A percentile compares a stretch with the other conserved stretches of the same genome.
Conservation (phyloP, 768 basidiomycete genomes). For the Panus rudis region DNA sequence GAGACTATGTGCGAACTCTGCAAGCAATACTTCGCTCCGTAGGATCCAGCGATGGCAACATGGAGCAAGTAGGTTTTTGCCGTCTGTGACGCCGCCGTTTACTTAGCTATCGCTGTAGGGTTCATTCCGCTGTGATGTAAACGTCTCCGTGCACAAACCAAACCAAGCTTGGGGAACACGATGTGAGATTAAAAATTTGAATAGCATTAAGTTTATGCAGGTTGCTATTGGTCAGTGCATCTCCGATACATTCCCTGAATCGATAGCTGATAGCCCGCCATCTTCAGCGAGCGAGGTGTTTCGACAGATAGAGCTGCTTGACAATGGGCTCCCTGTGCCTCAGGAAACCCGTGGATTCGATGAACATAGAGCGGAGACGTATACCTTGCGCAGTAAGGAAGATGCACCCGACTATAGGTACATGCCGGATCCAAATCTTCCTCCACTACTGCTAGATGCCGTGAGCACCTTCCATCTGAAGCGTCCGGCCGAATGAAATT, state of each 20-base stretch:
- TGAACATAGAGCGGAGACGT: conserved; percentile 75
- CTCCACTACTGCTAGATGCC: conserved; percentile 54
- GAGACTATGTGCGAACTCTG: conserved; percentile 74
- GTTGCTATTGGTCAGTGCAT: conserved; percentile 68
- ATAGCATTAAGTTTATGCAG: conserved; percentile 80
- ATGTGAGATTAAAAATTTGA: conserved; percentile 96
- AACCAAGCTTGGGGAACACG: conserved; percentile 68
- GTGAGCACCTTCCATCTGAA: conserved; percentile 4
- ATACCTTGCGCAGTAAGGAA: conserved; percentile 80
- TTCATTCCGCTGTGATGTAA: conserved; percentile 91
- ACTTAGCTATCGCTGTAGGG: conserved; percentile 46
- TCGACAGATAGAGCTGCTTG: conserved; percentile 63
- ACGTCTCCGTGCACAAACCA: conserved; percentile 77
- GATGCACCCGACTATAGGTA: conserved; percentile 95
- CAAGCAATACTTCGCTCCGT: conserved; percentile 77
- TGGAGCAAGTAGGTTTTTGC: conserved; percentile 74
- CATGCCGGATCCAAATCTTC: conserved; percentile 96
- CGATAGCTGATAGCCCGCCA: conserved; percentile 43
- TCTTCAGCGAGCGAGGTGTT: conserved; percentile 44
- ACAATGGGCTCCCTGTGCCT: conserved; percentile 34
- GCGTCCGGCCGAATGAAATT: no score
- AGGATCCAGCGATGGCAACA: conserved; percentile 90
- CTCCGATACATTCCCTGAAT: background rate
- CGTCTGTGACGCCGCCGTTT: conserved; percentile 2
- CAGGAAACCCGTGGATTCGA: conserved; percentile 94